These are phyloP conservation scores for Candida peoriensis DNA, from an alignment of 805 yeast species.

Conservation along the genomic window DNA sequence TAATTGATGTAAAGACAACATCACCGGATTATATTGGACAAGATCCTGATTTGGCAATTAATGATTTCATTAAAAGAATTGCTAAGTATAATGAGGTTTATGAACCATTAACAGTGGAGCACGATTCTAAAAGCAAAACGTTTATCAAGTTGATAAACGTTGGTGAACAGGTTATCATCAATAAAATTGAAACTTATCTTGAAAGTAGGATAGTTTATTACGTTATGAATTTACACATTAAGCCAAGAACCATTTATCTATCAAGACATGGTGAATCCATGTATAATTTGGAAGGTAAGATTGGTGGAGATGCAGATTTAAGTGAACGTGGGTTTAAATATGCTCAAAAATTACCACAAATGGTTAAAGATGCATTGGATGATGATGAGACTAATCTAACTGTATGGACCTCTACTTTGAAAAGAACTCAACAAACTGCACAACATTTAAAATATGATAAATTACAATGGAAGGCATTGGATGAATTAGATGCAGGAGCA, in stretches of 20 bases:
- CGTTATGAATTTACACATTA: constrained; percentile 91
- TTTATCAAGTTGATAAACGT: constrained; percentile 86
- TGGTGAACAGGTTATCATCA: constrained; percentile 82
- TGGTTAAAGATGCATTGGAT: constrained; percentile 46
- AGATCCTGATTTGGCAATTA: constrained; percentile 66
- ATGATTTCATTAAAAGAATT: constrained; percentile 72
- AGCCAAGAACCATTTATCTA: constrained; percentile 88
- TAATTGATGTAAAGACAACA: constrained; percentile 79
- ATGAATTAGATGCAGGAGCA: constrained; percentile 95
- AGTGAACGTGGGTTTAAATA: constrained; percentile 82
- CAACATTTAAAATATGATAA: constrained; percentile 74
- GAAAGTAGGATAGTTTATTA: constrained; percentile 92
- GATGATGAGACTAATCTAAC: constrained; percentile 60
- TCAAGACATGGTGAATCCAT: constrained; percentile 95
- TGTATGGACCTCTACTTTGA: constrained; percentile 93
- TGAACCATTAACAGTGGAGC: constrained; percentile 61
- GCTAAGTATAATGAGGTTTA: constrained; percentile 68
- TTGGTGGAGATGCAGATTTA: constrained; percentile 90
- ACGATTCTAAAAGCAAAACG: constrained; percentile 57
- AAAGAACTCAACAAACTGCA: constrained; percentile 91
- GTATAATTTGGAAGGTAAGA: constrained; percentile 87
- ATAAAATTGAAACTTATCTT: constrained; percentile 80
- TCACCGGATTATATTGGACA: constrained; percentile 27
- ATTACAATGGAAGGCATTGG: constrained; percentile 93
- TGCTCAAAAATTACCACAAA: constrained; percentile 72